Evolutionary conservation across 306 rosid genomes (phyloP).

Genomic region (Inga oerstediana): DNA sequence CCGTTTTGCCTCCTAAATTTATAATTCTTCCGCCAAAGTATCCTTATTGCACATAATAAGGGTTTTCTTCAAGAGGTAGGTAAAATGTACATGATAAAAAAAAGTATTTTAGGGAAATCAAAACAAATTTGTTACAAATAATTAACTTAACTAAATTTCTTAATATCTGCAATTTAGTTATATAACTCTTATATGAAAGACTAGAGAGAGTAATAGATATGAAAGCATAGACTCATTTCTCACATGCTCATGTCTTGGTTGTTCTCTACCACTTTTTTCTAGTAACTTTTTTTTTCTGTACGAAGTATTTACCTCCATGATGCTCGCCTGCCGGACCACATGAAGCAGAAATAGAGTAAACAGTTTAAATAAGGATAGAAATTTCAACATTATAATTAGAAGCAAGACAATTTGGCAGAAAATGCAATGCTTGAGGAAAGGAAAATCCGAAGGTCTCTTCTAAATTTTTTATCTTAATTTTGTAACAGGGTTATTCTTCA

Average conservation of each 20-base stretch:
- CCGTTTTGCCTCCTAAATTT: too few relatives aligned
- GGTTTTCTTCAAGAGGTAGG: too few relatives aligned
- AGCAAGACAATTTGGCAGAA: background rate
- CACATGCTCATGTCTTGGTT: background rate
- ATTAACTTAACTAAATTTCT: too few relatives aligned
- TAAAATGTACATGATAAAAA: too few relatives aligned
- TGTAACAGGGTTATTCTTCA: constrained; percentile 46
- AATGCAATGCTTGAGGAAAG: background rate
- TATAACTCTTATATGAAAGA: too few relatives aligned
- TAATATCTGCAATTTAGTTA: too few relatives aligned
- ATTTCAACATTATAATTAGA: background rate
- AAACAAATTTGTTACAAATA: too few relatives aligned
- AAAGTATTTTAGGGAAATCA: too few relatives aligned
- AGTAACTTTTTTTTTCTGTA: background rate
- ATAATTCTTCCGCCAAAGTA: too few relatives aligned
- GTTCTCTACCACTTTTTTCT: background rate
- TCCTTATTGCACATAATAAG: too few relatives aligned
- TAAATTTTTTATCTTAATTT: background rate
- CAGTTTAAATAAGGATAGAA: background rate
- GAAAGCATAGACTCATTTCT: background rate
- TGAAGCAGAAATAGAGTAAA: background rate
- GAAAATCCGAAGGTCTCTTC: background rate
- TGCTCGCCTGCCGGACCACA: background rate
- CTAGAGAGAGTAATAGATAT: too few relatives aligned
- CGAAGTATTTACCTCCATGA: background rate